phyloP scores from a whole-genome alignment of 768 basidiomycete genomes.

The Lactarius vividus region DNA sequence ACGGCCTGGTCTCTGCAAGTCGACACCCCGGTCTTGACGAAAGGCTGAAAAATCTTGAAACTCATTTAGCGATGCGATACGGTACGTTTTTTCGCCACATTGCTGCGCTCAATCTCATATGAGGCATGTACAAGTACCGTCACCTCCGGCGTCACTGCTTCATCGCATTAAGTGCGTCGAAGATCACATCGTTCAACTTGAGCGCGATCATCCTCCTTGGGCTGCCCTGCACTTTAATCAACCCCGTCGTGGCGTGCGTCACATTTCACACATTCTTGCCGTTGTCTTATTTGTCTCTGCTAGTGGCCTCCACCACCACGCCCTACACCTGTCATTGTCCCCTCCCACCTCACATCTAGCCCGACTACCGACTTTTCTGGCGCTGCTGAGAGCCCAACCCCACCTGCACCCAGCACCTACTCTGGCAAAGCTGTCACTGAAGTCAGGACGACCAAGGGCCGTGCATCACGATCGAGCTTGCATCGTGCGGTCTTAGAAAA shows the following conservation, averaged over 20 bases:
- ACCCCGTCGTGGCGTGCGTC: conserved; percentile 71
- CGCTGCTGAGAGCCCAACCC: background rate
- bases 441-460: conserved; percentile 31
- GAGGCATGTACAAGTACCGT: conserved; percentile 51
- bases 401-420: conserved; percentile 11
- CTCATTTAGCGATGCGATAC: conserved; percentile 70
- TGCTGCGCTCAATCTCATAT: conserved; percentile 8
- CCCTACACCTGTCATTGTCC: conserved; percentile 73
- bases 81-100: conserved; percentile 41
- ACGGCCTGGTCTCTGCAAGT: conserved; percentile 39
- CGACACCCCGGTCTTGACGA: conserved; percentile 61
- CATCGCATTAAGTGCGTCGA: conserved; percentile 68
- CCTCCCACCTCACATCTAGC: conserved; percentile 53
- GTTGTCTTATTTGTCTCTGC: background rate
- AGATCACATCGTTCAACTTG: conserved; percentile 71
- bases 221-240: conserved; percentile 87
- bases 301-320: conserved; percentile 87
- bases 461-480: conserved; percentile 49
- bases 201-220: conserved; percentile 85
- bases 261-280: conserved; percentile 11
- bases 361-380: conserved; percentile 1
- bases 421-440: conserved; percentile 20
- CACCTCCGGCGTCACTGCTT: conserved; percentile 60
- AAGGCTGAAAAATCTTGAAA: conserved; percentile 63
- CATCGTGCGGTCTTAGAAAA: conserved; percentile 73